Conservation (phyloP, 441 rosid genomes). For the Eutrema salsugineum region DNA sequence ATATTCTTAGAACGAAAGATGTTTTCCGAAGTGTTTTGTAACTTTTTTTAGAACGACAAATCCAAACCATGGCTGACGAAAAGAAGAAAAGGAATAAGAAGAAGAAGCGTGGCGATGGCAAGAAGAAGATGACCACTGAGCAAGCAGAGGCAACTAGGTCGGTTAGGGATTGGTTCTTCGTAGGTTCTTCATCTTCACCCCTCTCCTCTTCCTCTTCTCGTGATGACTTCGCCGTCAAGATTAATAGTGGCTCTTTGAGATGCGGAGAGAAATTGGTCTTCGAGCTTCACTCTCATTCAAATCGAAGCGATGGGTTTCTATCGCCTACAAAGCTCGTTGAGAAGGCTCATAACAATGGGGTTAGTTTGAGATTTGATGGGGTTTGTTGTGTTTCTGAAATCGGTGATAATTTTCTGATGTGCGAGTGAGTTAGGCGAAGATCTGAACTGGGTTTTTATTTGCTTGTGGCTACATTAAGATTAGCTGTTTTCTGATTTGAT, state of each 20-base stretch:
- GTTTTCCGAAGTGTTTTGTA: too few species aligned
- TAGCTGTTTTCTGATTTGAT: not conserved
- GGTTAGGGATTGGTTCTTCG: constrained; percentile 64
- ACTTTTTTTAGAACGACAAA: not conserved
- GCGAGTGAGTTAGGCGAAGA: not conserved
- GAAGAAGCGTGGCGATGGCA: constrained; percentile 72
- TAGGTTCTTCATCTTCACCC: constrained; percentile 41
- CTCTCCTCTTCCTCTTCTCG: constrained; percentile 31
- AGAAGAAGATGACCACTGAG: constrained; percentile 67
- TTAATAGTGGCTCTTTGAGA: constrained; percentile 27
- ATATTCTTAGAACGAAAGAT: too few species aligned
- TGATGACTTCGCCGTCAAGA: constrained; percentile 62
- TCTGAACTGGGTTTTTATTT: not conserved
- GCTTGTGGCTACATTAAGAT: not conserved
- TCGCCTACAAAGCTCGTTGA: constrained; percentile 89
- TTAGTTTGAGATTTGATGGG: constrained; percentile 29
- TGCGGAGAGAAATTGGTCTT: constrained; percentile 53
- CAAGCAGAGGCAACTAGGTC: constrained; percentile 61
- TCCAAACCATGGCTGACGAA: constrained; percentile 29
- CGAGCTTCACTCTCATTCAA: constrained; percentile 91
- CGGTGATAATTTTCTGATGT: not conserved
- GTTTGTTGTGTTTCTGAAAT: not conserved
- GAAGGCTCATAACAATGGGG: constrained; percentile 84
- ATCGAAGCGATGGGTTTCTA: constrained; percentile 86
- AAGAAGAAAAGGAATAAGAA: constrained; percentile 63